Base-by-base conservation (phyloP, 2,329 filamentous ascomycete species). In the Neofusicoccum cordaticola region DNA sequence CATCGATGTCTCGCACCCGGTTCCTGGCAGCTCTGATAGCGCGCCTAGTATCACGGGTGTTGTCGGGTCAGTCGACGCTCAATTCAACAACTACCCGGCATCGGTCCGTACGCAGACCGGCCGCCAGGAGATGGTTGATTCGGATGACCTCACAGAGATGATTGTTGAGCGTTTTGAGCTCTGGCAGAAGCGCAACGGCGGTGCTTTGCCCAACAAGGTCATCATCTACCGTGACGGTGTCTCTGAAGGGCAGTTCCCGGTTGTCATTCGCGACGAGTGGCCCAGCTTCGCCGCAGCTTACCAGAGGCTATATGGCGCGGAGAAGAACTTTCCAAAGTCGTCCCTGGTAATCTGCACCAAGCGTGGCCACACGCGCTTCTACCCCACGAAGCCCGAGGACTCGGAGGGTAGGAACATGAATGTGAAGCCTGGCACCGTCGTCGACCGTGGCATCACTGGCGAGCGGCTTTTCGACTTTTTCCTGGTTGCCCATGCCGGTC, bases 201-300 rank as follows among this genome's bases (percentile, higher is more conserved):
- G 63, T 1, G 68, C 72, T 1, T 80, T 88, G 0, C 92, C 92
- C 0, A 82, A 88, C n/a, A 90, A 92, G 69, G 89, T 97, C 56
- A 77, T 97, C 66, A 84, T 96, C 57, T 97, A 92, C 80, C 88
- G 93, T 31, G 93, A 97, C 69, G 93, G 93, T 22, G 91, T 97
- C 0, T 94, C 91, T 0, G 93, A 97, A 70, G 88, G 91, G 0
- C 92, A 96, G 69, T 96, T 92, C 74, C 72, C 83, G 0, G 80
- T 84, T 42, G 88, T 96, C 0, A 78, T 94, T 0, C 77, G 84
- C 0, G 66, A 84, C 0, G 93, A 97, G 75, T 80, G 96, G 48
- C 85, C 87, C 0, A 73, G 77, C 4, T 86, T 93, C 64, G 81
- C 87, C 2, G 76, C 80, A 5, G 91, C 91, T 0, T 93, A 90